phyloP scores from a whole-genome alignment of 1,284 basidiomycete species.

The Ceratobasidium sp. region DNA sequence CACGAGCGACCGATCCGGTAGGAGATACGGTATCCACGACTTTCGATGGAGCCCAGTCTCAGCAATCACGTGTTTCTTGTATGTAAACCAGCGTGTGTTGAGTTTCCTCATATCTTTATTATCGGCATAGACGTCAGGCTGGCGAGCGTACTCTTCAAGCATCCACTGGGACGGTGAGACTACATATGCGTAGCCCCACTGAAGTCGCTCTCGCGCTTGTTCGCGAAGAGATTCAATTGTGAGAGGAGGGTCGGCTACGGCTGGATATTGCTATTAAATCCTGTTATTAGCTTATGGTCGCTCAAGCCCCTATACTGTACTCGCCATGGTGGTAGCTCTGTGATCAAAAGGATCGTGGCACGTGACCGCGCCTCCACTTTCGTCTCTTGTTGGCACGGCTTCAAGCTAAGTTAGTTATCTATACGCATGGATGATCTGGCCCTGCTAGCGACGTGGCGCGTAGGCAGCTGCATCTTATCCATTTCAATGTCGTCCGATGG shows the following conservation, averaged over 20 bases:
- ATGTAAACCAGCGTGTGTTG: neutral
- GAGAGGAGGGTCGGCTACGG: neutral
- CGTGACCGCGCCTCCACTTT: neutral
- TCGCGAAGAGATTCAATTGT: neutral
- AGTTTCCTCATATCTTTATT: neutral
- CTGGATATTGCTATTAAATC: neutral
- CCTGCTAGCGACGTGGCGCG: constrained; percentile 15
- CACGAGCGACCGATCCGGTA: neutral
- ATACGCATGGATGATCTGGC: neutral
- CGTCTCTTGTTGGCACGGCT: neutral
- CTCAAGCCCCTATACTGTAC: no score
- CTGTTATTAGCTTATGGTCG: no score
- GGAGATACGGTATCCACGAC: neutral
- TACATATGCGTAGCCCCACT: neutral
- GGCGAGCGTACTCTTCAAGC: neutral
- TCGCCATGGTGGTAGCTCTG: no score
- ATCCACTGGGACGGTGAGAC: neutral
- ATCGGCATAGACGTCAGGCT: neutral
- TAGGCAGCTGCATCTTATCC: neutral
- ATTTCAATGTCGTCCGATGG: neutral
- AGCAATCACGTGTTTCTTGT: neutral
- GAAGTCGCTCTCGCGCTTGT: neutral
- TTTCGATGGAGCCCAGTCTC: neutral
- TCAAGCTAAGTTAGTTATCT: neutral
- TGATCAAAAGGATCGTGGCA: neutral